These are phyloP conservation scores for Durusdinium trenchii DNA, from an alignment of 73 alveolate species.

Conservation along the genomic window DNA sequence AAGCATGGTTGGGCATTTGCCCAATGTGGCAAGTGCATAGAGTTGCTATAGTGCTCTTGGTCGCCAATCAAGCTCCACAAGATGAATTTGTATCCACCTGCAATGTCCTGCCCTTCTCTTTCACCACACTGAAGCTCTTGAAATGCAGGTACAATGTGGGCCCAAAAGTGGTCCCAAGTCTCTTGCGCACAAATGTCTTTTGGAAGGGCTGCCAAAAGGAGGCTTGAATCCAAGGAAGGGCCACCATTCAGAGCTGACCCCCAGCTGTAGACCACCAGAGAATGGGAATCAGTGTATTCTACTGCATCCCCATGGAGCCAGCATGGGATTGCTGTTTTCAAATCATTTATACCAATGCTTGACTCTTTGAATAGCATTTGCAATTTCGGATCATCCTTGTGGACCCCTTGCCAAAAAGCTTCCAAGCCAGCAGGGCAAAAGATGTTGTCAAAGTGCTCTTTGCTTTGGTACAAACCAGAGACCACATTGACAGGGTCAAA, in stretches of 20 bases:
- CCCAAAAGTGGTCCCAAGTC: not conserved
- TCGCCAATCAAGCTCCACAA: no score
- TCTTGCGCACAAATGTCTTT: not conserved
- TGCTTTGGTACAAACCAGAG: not conserved
- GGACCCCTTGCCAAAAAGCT: no score
- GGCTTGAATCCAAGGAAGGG: not conserved
- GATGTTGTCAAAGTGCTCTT: not conserved
- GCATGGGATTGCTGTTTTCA: not conserved
- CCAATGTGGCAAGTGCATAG: no score
- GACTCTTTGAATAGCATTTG: no score
- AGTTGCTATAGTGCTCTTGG: not conserved
- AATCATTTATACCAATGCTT: not conserved
- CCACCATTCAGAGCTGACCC: not conserved
- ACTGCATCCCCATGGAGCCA: slow-evolving; percentile 10
- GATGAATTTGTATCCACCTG: not conserved
- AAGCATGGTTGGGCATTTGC: no score
- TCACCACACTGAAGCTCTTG: not conserved
- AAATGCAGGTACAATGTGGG: not conserved
- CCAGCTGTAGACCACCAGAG: not conserved
- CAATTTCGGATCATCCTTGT: no score
- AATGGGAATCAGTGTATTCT: not conserved
- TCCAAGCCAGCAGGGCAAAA: no score
- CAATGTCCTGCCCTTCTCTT: not conserved
- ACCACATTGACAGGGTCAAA: not conserved
- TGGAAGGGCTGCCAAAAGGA: not conserved